phyloP scores from a whole-genome alignment of 805 yeast species.

The Saccharomycopsis sp. region DNA sequence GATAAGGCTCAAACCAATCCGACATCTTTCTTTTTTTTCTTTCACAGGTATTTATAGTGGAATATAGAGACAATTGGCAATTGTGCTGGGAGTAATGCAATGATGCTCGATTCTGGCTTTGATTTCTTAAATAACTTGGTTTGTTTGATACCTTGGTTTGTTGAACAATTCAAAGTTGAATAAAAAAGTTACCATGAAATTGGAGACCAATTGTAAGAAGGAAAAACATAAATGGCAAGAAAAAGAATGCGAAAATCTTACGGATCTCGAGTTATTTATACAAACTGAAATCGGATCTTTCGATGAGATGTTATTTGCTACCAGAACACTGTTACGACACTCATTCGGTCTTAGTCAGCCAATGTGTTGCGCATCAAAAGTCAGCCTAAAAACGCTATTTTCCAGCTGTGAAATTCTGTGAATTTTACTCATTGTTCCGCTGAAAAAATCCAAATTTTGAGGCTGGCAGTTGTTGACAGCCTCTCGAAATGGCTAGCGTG shows the following conservation, averaged over 20 bases:
- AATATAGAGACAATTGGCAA: no score
- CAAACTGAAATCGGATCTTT: neutral
- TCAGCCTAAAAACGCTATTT: neutral
- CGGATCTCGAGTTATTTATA: neutral
- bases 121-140: no score
- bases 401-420: neutral
- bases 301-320: neutral
- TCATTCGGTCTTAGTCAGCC: neutral
- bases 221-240: neutral
- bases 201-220: neutral
- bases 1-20: constrained; percentile 19
- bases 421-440: neutral
- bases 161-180: no score
- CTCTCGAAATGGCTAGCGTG: neutral
- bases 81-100: no score
- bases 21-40: no score
- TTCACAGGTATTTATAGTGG: no score
- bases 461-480: neutral
- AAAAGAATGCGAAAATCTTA: neutral
- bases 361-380: neutral
- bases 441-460: neutral
- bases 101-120: no score
- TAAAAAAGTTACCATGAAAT: neutral
- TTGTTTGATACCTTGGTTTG: no score
- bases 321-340: neutral